Evolutionary conservation across 192 early-diverging fungal genomes (phyloP), one percentile per base, ranked within the genome.

Genomic region (Rhizoclosmatium globosum): DNA sequence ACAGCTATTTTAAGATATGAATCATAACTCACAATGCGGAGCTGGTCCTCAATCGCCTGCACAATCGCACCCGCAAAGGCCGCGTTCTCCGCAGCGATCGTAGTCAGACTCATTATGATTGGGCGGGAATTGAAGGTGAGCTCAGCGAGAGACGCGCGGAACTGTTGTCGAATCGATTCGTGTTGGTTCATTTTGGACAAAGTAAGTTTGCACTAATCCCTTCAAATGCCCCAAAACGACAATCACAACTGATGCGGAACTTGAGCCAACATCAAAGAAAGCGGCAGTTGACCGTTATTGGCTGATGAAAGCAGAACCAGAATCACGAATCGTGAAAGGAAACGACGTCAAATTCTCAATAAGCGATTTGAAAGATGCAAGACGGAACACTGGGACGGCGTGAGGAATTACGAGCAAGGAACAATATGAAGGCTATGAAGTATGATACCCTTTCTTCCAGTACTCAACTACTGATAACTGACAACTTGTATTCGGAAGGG

Each of bases 101-200:
- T 94, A 11, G 97, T 97, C 76, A 98, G 85, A 64, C 90, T 91
- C 47, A 91, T 95, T 81, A 98, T 98, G 79, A 98, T 95, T 11
- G 97, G 97, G 67, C 93, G 93, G 53, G 92, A 94, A 85, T 95
- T 97, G 84, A 96, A 95, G 1, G 96, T 97, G 68, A 98, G 88
- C 15, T 96, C 93, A 17, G 81, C 79, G 38, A 98, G 85, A 41
- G 89, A 88, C 46, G 79, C 84, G 59, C 89, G 82, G 78, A 92
- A 95, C 61, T 89, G 82, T 62, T 88, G 86, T 19, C 88, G 88
- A 47, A 94, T 79, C 7, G 80, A 48, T n/a, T 85, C 60, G 9
- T 7, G 50, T 53, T 7, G 6, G 50, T 7, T 53, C 50, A 53
- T 53, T 53, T 13, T 31, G 31, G 31, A 31, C 31, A 31, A 0